Evolutionary conservation across 2,329 filamentous ascomycete species (phyloP).

Genomic region (Diaporthe ampelina): DNA sequence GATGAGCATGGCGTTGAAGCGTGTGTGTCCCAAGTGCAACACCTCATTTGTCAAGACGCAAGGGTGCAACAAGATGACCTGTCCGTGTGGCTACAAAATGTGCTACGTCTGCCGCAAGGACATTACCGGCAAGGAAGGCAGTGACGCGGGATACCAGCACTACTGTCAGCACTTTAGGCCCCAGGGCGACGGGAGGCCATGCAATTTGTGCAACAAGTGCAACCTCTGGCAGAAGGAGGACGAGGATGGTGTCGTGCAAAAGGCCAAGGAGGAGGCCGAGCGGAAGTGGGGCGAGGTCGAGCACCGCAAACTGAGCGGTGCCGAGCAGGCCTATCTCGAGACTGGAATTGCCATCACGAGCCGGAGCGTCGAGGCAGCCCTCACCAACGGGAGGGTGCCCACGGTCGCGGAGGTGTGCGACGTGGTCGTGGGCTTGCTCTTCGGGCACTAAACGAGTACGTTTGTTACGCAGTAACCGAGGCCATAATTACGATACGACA

Average conservation of each 20-base stretch:
- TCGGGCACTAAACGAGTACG: conserved; percentile 49
- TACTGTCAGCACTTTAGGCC: conserved; percentile 97
- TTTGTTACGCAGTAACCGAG: neutral
- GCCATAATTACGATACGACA: conserved; percentile 15
- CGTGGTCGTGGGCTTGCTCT: conserved; percentile 59
- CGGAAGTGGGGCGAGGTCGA: conserved; percentile 78
- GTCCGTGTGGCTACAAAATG: conserved; percentile 97
- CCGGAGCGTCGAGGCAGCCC: conserved; percentile 50
- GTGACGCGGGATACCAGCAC: conserved; percentile 84
- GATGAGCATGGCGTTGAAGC: conserved; percentile 93
- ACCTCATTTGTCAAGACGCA: conserved; percentile 93
- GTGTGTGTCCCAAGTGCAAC: conserved; percentile 92
- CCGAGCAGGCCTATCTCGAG: conserved; percentile 70
- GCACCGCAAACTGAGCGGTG: conserved; percentile 67
- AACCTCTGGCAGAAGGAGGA: conserved; percentile 85
- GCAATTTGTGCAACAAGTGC: conserved; percentile 84
- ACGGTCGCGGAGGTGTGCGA: conserved; percentile 61
- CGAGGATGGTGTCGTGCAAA: conserved; percentile 75
- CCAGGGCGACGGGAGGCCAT: conserved; percentile 78
- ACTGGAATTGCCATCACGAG: conserved; percentile 59
- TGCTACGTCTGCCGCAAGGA: conserved; percentile 95
- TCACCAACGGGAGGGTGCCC: conserved; percentile 54
- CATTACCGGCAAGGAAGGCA: conserved; percentile 62
- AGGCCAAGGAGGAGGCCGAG: conserved; percentile 80
- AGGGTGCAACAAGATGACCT: conserved; percentile 97